phyloP scores from a whole-genome alignment of 2,329 filamentous ascomycete species.

The Massarina eburnea region DNA sequence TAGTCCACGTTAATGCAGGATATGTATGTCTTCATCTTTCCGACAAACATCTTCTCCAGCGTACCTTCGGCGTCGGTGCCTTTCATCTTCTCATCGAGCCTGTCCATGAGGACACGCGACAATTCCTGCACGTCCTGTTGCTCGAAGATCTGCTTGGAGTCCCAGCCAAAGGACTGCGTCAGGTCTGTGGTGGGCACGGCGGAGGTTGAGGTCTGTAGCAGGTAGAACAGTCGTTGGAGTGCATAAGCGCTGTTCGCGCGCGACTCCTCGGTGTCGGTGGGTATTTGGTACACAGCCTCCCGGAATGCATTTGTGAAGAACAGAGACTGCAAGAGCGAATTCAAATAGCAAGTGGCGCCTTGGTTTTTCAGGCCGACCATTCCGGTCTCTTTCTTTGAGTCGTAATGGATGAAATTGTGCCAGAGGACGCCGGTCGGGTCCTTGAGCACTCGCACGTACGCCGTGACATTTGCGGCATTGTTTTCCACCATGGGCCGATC shows the following conservation, averaged over 20 bases:
- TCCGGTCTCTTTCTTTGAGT: slow-evolving; percentile 98
- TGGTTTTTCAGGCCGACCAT: slow-evolving; percentile 97
- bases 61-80: slow-evolving; percentile 89
- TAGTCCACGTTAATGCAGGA: slow-evolving; percentile 98
- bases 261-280: slow-evolving; percentile 80
- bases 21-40: slow-evolving; percentile 98
- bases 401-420: slow-evolving; percentile 92
- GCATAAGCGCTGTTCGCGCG: slow-evolving; percentile 89
- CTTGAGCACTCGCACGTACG: slow-evolving; percentile 78
- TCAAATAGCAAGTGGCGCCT: slow-evolving; percentile 68
- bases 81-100: slow-evolving; percentile 97
- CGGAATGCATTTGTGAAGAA: slow-evolving; percentile 78
- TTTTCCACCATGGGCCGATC: slow-evolving; percentile 75
- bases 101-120: slow-evolving; percentile 95
- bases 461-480: slow-evolving; percentile 76
- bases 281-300: slow-evolving; percentile 97
- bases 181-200: slow-evolving; percentile 91
- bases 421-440: slow-evolving; percentile 87
- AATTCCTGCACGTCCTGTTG: slow-evolving; percentile 98
- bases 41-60: slow-evolving; percentile 87
- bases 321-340: slow-evolving; percentile 51
- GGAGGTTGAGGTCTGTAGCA: slow-evolving; percentile 79
- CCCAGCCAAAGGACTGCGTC: slow-evolving; percentile 97
- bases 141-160: slow-evolving; percentile 95
- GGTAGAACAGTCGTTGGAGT: slow-evolving; percentile 90